Evolutionary conservation across 2,329 filamentous ascomycete species (phyloP).

Genomic region (Colletotrichum abscissum): DNA sequence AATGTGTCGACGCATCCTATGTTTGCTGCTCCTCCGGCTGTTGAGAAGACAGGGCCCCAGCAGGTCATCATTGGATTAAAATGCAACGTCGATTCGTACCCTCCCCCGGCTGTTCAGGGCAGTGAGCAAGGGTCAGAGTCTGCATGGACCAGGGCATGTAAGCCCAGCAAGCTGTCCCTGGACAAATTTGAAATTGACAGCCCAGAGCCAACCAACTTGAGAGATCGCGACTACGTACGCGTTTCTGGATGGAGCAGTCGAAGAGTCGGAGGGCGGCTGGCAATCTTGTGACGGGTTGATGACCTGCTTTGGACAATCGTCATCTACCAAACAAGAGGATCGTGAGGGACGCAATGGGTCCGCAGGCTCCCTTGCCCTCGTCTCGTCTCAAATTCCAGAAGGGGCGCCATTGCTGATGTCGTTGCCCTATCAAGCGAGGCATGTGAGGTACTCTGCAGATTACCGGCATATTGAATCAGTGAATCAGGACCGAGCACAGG

Average conservation of each 20-base stretch:
- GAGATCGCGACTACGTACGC: conserved; percentile 5
- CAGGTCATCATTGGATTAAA: conserved; percentile 17
- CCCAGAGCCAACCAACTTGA: conserved; percentile 8
- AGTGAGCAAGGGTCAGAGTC: conserved; percentile 8
- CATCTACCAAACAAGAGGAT: conserved; percentile 12
- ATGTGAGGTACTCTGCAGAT: background rate
- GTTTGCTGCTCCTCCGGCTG: background rate
- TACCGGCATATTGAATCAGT: conserved; percentile 29
- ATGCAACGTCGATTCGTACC: conserved; percentile 30
- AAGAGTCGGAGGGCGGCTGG: background rate
- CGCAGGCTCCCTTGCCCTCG: background rate
- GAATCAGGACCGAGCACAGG: conserved; percentile 18
- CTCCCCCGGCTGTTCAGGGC: background rate
- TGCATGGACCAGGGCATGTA: conserved; percentile 5
- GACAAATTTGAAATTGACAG: conserved; percentile 29
- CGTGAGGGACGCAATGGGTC: conserved; percentile 9
- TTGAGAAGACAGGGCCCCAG: background rate
- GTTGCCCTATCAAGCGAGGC: conserved; percentile 1
- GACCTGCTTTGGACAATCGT: conserved; percentile 8
- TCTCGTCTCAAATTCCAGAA: conserved; percentile 26
- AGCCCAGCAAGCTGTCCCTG: conserved; percentile 12
- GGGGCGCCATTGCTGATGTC: background rate
- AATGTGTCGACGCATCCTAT: background rate
- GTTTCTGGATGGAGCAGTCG: background rate
- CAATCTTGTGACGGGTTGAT: conserved; percentile 2